These are phyloP conservation scores for Fusarium albidum DNA, from an alignment of 2,329 filamentous ascomycete species.

Conservation along the genomic window DNA sequence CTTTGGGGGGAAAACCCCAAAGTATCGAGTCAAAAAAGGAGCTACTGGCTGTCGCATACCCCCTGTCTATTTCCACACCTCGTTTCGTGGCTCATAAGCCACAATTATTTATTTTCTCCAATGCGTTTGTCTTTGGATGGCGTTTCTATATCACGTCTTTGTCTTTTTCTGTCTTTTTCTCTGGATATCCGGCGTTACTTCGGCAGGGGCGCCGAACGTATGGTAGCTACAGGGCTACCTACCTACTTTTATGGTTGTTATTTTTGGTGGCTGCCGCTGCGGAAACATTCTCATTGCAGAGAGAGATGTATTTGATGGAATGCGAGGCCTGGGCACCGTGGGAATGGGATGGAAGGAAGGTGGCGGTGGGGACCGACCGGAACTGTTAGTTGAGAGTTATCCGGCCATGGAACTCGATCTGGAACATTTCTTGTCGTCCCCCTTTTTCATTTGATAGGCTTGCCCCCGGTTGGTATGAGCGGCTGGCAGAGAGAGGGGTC, in stretches of 20 bases:
- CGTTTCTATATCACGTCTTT: slow-evolving; percentile 28
- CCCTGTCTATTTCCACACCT: not conserved
- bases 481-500: slow-evolving; percentile 16
- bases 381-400: slow-evolving; percentile 6
- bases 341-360: not conserved
- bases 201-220: slow-evolving; percentile 15
- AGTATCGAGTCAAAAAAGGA: too few species aligned
- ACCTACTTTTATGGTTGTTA: not conserved
- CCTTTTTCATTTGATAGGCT: slow-evolving; percentile 1
- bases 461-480: slow-evolving; percentile 4
- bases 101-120: slow-evolving; percentile 1
- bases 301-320: slow-evolving; percentile 5
- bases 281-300: not conserved
- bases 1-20: not conserved
- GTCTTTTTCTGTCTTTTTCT: slow-evolving; percentile 3
- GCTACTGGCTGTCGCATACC: not conserved
- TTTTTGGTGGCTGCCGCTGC: slow-evolving; percentile 15
- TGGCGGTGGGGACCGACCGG: too few species aligned
- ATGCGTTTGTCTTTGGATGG: slow-evolving; percentile 10
- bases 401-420: slow-evolving; percentile 15
- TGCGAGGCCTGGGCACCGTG: not conserved
- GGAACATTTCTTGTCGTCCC: slow-evolving; percentile 15
- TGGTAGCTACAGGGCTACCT: slow-evolving; percentile 10
- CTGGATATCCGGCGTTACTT: slow-evolving; percentile 34
- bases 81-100: not conserved